These are phyloP conservation scores for Ogataea sp. DNA, from an alignment of 805 yeast species.

Conservation along the genomic window DNA sequence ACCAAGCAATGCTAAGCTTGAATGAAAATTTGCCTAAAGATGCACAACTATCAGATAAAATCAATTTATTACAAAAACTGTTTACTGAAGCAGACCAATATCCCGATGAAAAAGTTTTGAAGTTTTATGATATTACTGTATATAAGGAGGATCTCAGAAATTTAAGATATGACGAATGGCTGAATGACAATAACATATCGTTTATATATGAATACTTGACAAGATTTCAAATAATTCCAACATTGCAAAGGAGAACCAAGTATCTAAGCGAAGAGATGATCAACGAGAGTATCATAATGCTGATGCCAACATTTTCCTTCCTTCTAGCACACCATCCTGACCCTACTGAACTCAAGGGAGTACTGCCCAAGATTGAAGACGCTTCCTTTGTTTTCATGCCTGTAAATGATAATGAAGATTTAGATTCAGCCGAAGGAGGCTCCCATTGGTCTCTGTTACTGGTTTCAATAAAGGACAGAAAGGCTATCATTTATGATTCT, in stretches of 20 bases:
- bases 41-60: slow-evolving; percentile 9
- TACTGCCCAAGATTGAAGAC: slow-evolving; percentile 35
- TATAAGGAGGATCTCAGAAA: slow-evolving; percentile 51
- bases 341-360: slow-evolving; percentile 32
- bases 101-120: slow-evolving; percentile 28
- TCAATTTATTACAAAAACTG: slow-evolving; percentile 9
- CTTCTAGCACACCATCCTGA: slow-evolving; percentile 44
- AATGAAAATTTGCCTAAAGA: no score
- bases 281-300: slow-evolving; percentile 27
- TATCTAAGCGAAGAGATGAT: slow-evolving; percentile 14
- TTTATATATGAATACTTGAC: slow-evolving; percentile 54
- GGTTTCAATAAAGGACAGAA: slow-evolving; percentile 37
- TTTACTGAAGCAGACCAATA: slow-evolving; percentile 9
- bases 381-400: slow-evolving; percentile 57
- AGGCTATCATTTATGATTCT: slow-evolving; percentile 53
- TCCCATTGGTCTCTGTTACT: slow-evolving; percentile 71
- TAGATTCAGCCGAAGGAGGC: slow-evolving; percentile 55
- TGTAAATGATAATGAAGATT: slow-evolving; percentile 55
- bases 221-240: slow-evolving; percentile 20
- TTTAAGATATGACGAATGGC: slow-evolving; percentile 60
- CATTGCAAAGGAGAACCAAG: slow-evolving; percentile 17
- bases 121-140: slow-evolving; percentile 49
- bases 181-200: slow-evolving; percentile 62
- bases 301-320: slow-evolving; percentile 60
- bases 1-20: not conserved